Evolutionary conservation across 768 basidiomycete species (phyloP).

Genomic region (Phylloporus sp.): DNA sequence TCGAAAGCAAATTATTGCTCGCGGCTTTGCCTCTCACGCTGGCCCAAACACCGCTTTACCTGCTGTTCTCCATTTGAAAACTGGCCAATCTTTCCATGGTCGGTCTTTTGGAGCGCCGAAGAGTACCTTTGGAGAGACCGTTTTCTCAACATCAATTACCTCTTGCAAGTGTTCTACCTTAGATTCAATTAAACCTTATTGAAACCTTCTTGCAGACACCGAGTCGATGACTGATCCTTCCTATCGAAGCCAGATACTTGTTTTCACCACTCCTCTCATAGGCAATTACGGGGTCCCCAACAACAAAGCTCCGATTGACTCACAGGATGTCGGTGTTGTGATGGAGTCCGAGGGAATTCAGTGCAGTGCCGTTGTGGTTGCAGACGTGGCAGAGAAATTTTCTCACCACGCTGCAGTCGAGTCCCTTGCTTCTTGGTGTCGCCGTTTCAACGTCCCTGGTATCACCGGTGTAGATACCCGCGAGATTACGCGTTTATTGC

Average conservation of each 20-base stretch:
- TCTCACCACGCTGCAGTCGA: constrained; percentile 95
- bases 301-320: constrained; percentile 70
- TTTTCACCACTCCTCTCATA: constrained; percentile 97
- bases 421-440: constrained; percentile 90
- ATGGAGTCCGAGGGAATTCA: constrained; percentile 90
- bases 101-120: constrained; percentile 84
- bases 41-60: constrained; percentile 50
- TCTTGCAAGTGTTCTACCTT: constrained; percentile 62
- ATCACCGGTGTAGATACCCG: constrained; percentile 98
- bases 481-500: constrained; percentile 88
- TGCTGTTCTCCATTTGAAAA: constrained; percentile 87
- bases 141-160: constrained; percentile 98
- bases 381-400: constrained; percentile 91
- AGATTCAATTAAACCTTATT: constrained; percentile 4
- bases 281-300: constrained; percentile 96
- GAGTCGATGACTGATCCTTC: constrained; percentile 99
- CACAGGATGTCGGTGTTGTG: constrained; percentile 76
- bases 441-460: constrained; percentile 83
- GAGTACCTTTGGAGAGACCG: constrained; percentile 93
- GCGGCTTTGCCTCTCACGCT: constrained; percentile 68
- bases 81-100: constrained; percentile 89
- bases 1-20: constrained; percentile 46
- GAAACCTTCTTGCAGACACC: constrained; percentile 60
- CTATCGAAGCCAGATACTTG: constrained; percentile 95
- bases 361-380: constrained; percentile 89